These are phyloP conservation scores for Diaporthe citrichinensis DNA, from an alignment of 2,329 filamentous ascomycete species.

Conservation along the genomic window DNA sequence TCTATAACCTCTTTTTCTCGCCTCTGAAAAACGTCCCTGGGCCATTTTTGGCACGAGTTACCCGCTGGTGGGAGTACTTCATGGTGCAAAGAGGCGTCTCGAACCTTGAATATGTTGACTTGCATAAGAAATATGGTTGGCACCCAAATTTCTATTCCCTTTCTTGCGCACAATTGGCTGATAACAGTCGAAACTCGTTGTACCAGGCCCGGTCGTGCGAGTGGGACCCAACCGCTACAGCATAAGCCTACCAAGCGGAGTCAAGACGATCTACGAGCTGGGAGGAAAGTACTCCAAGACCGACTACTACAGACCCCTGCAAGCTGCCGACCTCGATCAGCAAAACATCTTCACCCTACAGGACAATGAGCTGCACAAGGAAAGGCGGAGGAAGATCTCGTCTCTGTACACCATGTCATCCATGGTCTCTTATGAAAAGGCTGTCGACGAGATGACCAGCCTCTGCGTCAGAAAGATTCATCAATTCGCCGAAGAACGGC, in stretches of 20 bases:
- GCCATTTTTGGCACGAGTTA: background rate
- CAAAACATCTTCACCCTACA: constrained; percentile 2
- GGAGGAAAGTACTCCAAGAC: constrained; percentile 12
- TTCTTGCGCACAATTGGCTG: background rate
- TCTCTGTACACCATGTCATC: constrained; percentile 11
- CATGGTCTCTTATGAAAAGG: background rate
- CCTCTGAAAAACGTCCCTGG: background rate
- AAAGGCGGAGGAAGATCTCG: background rate
- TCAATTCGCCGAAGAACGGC: background rate
- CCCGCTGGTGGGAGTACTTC: background rate
- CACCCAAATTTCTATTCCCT: background rate
- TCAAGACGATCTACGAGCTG: constrained; percentile 8
- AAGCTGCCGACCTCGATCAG: background rate
- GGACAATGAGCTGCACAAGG: background rate
- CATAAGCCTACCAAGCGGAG: background rate
- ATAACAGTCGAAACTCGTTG: background rate
- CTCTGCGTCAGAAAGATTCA: background rate
- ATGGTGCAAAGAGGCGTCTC: background rate
- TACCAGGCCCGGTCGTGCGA: constrained; percentile 2
- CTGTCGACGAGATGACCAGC: background rate
- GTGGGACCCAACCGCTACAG: constrained; percentile 5
- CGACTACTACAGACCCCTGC: constrained; percentile 1
- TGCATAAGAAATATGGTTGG: constrained; percentile 14
- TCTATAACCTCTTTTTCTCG: background rate
- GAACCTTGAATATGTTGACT: constrained; percentile 4